Evolutionary conservation across 208 protist species (phyloP), one percentile per base, ranked within the genome.

Genomic region (Wallacemonas sp.): DNA sequence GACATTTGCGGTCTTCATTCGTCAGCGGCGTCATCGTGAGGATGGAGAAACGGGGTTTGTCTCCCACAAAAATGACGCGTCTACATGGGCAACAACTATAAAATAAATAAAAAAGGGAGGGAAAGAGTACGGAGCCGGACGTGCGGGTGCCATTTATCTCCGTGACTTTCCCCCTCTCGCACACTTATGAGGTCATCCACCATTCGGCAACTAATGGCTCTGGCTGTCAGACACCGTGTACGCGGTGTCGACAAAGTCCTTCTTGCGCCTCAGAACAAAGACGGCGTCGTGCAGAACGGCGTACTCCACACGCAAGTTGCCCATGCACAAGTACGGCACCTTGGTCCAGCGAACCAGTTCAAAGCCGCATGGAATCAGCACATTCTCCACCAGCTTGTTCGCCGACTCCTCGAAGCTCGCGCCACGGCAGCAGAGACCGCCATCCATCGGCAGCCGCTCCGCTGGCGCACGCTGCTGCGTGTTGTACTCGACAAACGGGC

Each of bases 311-410:
- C 61, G 55, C n/a, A 86, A 52, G 68, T 89, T 93, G 4, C 90
- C 90, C 71, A 93, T 83, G 63, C 85, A 92, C 18, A 95, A 61
- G 76, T 95, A 95, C 11, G 90, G 90, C 52, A 93, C 49, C 62
- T 79, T 76, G 18, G 81, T 90, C 87, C 90, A 95, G 16, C 90
- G 86, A 44, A 92, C 68, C n/a, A 95, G 31, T 54, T 86, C 82
- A 67, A 93, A 92, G 2, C 90, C 90, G 64, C 57, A 70, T 18
- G 90, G 90, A 33, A 77, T 25, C 18, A 95, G 69, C 50, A 95
- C 90, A 45, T 92, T 92, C 64, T 91, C 76, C 36, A 95, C 78
- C 39, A 95, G 59, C 61, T 74, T 72, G 25, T 61, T 57, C 48
- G 90, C 33, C 1, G 85, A 91, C 16, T 62, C 57, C 72, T 93